Evolutionary conservation across 148 eudicot species (phyloP).

Genomic region (Silene uniflora): DNA sequence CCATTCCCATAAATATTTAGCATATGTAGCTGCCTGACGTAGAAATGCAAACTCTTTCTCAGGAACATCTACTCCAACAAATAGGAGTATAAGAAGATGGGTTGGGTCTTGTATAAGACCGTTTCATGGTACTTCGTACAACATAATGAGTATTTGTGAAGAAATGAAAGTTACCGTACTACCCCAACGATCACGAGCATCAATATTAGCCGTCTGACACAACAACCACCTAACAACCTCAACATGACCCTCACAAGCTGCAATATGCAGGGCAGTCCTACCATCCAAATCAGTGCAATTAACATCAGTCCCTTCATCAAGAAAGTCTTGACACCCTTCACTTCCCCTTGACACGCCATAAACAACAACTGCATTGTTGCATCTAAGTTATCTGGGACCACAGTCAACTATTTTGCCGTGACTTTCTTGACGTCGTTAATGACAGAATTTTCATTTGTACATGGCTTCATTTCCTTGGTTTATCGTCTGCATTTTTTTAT

Average conservation of each 20-base stretch:
- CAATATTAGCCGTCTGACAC: conserved; percentile 68
- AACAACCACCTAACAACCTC: conserved; percentile 77
- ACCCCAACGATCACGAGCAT: conserved; percentile 98
- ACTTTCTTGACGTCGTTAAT: too few species aligned
- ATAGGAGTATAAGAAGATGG: too few species aligned
- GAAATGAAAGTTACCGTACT: conserved; percentile 34
- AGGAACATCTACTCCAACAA: too few species aligned
- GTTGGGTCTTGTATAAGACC: too few species aligned
- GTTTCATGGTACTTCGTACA: background rate
- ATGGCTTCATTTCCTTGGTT: too few species aligned
- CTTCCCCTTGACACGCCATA: conserved; percentile 73
- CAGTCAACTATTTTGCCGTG: too few species aligned
- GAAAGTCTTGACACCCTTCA: conserved; percentile 59
- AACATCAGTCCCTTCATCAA: conserved; percentile 79
- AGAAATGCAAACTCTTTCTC: too few species aligned
- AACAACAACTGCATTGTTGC: conserved; percentile 85
- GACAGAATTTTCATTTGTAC: too few species aligned
- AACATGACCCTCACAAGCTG: too few species aligned
- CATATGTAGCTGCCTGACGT: conserved; percentile 99
- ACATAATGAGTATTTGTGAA: background rate
- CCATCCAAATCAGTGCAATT: conserved; percentile 96
- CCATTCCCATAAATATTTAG: conserved; percentile 83
- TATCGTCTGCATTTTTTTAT: too few species aligned
- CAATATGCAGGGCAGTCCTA: conserved; percentile 86
- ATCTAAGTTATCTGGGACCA: conserved; percentile 84